A percentile compares a stretch with the other conserved stretches of the same genome.
These are phyloP conservation scores for Leersia perrieri DNA, from an alignment of 176 grass and related monocot genomes.

Conservation along the genomic window DNA sequence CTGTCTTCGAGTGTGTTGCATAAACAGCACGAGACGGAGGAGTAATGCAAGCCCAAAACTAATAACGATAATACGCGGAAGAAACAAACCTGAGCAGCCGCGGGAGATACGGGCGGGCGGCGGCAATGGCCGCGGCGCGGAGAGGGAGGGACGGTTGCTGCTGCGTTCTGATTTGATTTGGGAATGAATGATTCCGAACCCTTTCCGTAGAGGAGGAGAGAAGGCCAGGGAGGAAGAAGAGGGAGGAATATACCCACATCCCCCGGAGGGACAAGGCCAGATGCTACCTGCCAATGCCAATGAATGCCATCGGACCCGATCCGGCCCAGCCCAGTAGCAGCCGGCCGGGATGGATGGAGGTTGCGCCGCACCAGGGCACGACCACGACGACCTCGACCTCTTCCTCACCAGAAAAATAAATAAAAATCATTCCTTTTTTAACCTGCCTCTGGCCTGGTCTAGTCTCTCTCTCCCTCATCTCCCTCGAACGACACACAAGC, in stretches of 20 bases:
- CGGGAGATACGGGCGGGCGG: background rate
- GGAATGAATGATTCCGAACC: background rate
- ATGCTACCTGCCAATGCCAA: background rate
- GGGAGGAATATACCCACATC: background rate
- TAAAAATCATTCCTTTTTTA: no score
- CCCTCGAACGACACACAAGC: no score
- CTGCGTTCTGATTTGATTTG: background rate
- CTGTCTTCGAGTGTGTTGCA: no score
- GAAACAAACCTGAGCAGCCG: no score
- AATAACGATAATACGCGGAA: background rate
- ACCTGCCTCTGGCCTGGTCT: no score
- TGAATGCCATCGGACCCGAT: no score
- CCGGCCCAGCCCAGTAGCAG: background rate
- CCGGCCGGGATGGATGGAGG: no score
- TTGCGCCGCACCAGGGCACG: no score
- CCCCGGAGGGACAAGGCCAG: background rate
- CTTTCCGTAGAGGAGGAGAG: background rate
- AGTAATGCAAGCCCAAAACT: background rate
- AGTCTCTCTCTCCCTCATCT: no score
- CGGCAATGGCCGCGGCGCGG: background rate
- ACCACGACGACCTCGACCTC: no score
- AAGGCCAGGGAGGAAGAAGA: background rate
- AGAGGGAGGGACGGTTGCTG: background rate
- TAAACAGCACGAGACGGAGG: background rate
- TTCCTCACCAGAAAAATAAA: no score